Base-by-base conservation (phyloP, 176 grass and related monocot species). In the Themeda triandra region DNA sequence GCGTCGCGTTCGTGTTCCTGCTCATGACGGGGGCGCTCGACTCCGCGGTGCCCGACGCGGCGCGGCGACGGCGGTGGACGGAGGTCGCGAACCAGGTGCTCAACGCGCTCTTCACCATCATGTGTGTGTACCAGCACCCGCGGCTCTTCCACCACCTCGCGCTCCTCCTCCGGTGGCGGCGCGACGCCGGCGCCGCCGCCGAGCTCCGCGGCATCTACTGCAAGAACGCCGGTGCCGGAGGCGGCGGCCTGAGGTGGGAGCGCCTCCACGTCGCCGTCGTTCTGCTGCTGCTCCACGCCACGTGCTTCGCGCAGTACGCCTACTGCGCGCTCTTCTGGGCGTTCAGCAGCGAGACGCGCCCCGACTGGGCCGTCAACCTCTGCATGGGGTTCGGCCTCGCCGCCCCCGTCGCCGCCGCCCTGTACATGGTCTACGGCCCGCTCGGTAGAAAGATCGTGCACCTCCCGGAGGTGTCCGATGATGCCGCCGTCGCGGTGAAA, bases 91-190 rank as follows among this genome's bases (percentile, higher is more conserved):
- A 97, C 89, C 91, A 97, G 79, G 66, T 92, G 36, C 77, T 93
- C 8, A 93, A 97, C 73, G 87, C 91, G 9, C 89, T 97, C 83
- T 97, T 94, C 94, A 97, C 92, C 41, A 13, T 97, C 80, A 90
- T 97, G 83, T 97, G 92, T 71, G 41, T 97, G 48, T 97, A 97
- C 83, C 89, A 97, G 46, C 92, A 97, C 41, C 94, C 94, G 6
- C 64, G 32, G 21, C 66, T 97, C 9, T 86, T 29, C 83, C 92
- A 97, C 84, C 94, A 97, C 83, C 69, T 88, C 59, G 51, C 75
- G 15, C 89, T 90, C 68, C 82, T 94, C 8, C 17, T 77, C 28
- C 80, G 87, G 5, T 93, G 89, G 91, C 68, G 80, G 32, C 32
- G 32, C 32, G 32, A 33, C 23, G 91, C 88, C 81, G 66, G 10